Evolutionary conservation across 352 stramenopile genomes (phyloP).

Genomic region (Globisporangium alternatum): DNA sequence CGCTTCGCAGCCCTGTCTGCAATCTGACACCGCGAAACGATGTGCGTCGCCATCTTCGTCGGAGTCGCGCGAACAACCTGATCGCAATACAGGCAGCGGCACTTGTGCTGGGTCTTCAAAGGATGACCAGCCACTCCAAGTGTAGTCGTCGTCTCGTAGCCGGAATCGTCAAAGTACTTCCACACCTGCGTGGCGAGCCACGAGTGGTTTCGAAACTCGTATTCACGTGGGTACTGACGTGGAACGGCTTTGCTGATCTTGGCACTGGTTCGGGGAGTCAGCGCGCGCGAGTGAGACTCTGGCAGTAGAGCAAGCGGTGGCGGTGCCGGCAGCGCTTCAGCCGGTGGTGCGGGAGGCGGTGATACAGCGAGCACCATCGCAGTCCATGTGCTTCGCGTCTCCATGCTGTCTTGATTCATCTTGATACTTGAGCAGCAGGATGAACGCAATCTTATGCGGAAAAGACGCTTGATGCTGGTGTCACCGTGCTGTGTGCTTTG

Average conservation of each 20-base stretch:
- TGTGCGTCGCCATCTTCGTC: conserved; percentile 16
- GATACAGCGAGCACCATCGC: not conserved
- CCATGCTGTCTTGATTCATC: not conserved
- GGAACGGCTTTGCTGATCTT: not conserved
- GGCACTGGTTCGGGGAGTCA: not conserved
- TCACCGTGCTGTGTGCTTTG: not conserved
- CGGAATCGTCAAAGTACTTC: conserved; percentile 14
- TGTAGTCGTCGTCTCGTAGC: conserved; percentile 3
- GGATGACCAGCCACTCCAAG: conserved; percentile 3
- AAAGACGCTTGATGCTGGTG: not conserved
- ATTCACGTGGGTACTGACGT: not conserved
- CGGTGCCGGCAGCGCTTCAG: not conserved
- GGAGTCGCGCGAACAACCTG: conserved; percentile 4
- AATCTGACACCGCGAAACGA: conserved; percentile 9
- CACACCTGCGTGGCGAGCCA: conserved; percentile 9
- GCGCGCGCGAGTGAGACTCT: not conserved
- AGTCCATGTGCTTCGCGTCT: not conserved
- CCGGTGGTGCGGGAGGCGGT: not conserved
- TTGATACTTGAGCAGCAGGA: not conserved
- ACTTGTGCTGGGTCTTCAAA: conserved; percentile 6
- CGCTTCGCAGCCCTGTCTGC: conserved; percentile 11
- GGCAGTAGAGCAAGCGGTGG: not conserved
- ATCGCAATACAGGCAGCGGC: conserved; percentile 18
- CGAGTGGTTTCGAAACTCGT: not conserved
- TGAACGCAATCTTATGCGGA: not conserved